These are phyloP conservation scores for Colletotrichum chrysophilum DNA, from an alignment of 2,329 filamentous ascomycete species.

Conservation along the genomic window DNA sequence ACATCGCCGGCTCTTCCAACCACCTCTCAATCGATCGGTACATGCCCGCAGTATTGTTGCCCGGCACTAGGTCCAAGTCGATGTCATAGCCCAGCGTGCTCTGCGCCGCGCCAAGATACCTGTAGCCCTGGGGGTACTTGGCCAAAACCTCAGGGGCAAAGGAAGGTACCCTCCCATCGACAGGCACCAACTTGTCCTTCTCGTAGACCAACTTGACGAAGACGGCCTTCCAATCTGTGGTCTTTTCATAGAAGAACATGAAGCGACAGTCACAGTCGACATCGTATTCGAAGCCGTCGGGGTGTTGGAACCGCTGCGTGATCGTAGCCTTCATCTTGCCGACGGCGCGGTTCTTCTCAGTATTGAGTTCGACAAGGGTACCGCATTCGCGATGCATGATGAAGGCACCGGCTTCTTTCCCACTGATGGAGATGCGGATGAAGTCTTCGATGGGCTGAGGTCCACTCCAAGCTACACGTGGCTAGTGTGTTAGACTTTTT, in stretches of 20 bases:
- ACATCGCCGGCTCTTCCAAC: slow-evolving; percentile 32
- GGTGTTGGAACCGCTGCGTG: slow-evolving; percentile 50
- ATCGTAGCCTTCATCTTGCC: slow-evolving; percentile 62
- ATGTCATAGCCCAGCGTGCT: slow-evolving; percentile 48
- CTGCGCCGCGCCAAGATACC: slow-evolving; percentile 52
- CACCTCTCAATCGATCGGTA: slow-evolving; percentile 48
- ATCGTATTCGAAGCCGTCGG: slow-evolving; percentile 43
- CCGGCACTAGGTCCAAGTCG: slow-evolving; percentile 44
- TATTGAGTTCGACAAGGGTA: slow-evolving; percentile 49
- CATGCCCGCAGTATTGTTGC: slow-evolving; percentile 39
- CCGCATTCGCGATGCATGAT: slow-evolving; percentile 63
- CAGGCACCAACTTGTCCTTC: slow-evolving; percentile 54
- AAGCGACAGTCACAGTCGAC: slow-evolving; percentile 57
- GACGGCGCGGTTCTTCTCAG: slow-evolving; percentile 43
- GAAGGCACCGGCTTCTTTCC: slow-evolving; percentile 56
- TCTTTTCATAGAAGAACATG: slow-evolving; percentile 50
- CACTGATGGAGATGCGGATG: slow-evolving; percentile 49
- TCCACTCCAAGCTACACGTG: slow-evolving; percentile 48
- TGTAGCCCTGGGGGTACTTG: slow-evolving; percentile 49
- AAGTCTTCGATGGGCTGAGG: slow-evolving; percentile 43
- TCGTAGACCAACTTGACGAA: slow-evolving; percentile 56
- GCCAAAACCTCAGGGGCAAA: slow-evolving; percentile 43
- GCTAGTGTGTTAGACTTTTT: not conserved
- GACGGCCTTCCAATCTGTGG: slow-evolving; percentile 42
- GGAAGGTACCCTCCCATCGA: slow-evolving; percentile 44